Percentiles rank a stretch among this genome's conserved stretches.
phyloP scores from a whole-genome alignment of 78 protist genomes.

The Dictyostelium brefeldianum region DNA sequence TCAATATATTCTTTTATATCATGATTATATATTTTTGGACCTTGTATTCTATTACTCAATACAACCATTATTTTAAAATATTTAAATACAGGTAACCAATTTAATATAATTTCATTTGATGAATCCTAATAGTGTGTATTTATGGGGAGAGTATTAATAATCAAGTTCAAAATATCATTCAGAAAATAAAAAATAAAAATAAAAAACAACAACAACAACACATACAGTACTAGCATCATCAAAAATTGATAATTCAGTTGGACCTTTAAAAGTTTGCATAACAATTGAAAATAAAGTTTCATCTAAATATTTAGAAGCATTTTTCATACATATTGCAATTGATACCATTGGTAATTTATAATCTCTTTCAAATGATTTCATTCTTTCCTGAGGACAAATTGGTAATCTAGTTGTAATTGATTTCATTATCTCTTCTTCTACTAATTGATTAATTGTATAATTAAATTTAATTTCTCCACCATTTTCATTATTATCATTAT shows the following conservation, averaged over 20 bases:
- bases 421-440: background rate
- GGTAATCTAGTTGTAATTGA: background rate
- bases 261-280: slow-evolving; percentile 58
- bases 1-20: slow-evolving; percentile 36
- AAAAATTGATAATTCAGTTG: slow-evolving; percentile 55
- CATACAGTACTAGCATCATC: slow-evolving; percentile 75
- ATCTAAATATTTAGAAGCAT: slow-evolving; percentile 35
- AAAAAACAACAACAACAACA: background rate
- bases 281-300: slow-evolving; percentile 53
- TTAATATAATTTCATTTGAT: slow-evolving; percentile 17
- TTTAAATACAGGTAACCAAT: slow-evolving; percentile 41
- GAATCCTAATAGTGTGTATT: slow-evolving; percentile 26
- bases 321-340: slow-evolving; percentile 68
- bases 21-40: background rate
- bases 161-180: too few relatives aligned
- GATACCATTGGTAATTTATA: slow-evolving; percentile 49
- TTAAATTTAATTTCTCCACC: background rate
- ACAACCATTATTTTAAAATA: slow-evolving; percentile 13
- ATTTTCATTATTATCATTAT: background rate
- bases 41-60: slow-evolving; percentile 2
- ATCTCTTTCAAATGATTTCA: slow-evolving; percentile 24
- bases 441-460: background rate
- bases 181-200: background rate
- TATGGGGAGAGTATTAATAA: background rate
- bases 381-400: background rate